Conservation (phyloP, 352 stramenopile genomes). For the Globisporangium spiculum region DNA sequence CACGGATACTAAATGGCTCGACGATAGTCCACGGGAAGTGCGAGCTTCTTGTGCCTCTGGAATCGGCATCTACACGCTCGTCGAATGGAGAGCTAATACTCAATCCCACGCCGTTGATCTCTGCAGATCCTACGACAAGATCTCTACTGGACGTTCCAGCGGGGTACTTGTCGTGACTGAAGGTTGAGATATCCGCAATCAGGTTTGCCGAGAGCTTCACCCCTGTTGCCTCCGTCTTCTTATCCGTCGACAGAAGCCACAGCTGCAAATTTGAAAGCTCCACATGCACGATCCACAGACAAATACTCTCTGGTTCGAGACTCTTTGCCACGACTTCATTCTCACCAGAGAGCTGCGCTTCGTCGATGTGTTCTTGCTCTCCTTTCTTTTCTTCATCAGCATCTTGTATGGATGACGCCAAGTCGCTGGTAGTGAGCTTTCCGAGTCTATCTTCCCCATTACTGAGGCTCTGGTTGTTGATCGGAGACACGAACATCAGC, state of each 20-base stretch:
- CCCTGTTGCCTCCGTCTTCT: conserved; percentile 47
- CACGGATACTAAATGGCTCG: conserved; percentile 44
- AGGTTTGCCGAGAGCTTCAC: conserved; percentile 44
- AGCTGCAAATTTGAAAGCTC: conserved; percentile 53
- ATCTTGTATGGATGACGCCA: conserved; percentile 8
- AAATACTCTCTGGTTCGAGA: background rate
- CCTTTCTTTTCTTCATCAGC: background rate
- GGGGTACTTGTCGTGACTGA: background rate
- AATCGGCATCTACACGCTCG: conserved; percentile 8
- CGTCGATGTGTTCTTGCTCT: background rate
- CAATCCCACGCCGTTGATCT: conserved; percentile 36
- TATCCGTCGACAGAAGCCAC: conserved; percentile 69
- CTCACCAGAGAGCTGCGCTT: background rate
- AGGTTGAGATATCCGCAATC: conserved; percentile 12
- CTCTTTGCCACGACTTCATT: background rate
- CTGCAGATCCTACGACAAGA: conserved; percentile 25
- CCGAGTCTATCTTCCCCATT: background rate
- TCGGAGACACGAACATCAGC: conserved; percentile 8
- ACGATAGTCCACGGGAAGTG: conserved; percentile 43
- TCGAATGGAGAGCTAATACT: conserved; percentile 29
- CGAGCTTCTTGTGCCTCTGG: conserved; percentile 4
- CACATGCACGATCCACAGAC: conserved; percentile 39
- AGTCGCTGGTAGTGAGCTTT: conserved; percentile 13
- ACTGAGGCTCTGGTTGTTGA: background rate
- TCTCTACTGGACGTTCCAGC: conserved; percentile 1